Conservation (phyloP, 352 stramenopile species). For the Aphanomyces astaci region DNA sequence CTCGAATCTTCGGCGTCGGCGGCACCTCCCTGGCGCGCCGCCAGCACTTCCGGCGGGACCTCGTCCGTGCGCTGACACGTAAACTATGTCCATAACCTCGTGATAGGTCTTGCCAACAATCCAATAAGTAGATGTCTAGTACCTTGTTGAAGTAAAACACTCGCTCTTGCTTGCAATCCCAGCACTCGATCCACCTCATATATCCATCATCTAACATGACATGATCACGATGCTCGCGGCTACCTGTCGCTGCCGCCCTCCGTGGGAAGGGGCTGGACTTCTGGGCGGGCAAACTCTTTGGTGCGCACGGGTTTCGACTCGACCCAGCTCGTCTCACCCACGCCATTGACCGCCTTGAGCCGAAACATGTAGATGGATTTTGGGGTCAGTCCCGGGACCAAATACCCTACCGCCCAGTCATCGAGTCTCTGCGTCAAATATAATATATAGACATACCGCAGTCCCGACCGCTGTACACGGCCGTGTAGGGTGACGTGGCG, state of each 20-base stretch:
- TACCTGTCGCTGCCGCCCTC: slow-evolving; percentile 29
- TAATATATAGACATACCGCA: slow-evolving; percentile 44
- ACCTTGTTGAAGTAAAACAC: slow-evolving; percentile 86
- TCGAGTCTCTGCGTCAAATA: too few relatives aligned
- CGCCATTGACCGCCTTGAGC: slow-evolving; percentile 55
- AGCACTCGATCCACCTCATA: slow-evolving; percentile 74
- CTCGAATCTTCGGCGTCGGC: slow-evolving; percentile 49
- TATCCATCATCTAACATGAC: background rate
- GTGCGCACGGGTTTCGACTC: slow-evolving; percentile 57
- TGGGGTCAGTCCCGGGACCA: slow-evolving; percentile 38
- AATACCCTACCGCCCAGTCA: slow-evolving; percentile 7
- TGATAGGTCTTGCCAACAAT: background rate
- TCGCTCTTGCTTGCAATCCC: slow-evolving; percentile 74
- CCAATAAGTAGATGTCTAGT: slow-evolving; percentile 5
- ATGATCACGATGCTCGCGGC: slow-evolving; percentile 25
- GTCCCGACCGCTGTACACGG: slow-evolving; percentile 57
- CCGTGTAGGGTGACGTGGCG: slow-evolving; percentile 24
- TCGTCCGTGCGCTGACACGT: slow-evolving; percentile 59
- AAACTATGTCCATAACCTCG: slow-evolving; percentile 24
- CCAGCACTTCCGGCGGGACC: slow-evolving; percentile 42
- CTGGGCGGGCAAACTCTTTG: slow-evolving; percentile 39
- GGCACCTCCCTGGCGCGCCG: slow-evolving; percentile 36
- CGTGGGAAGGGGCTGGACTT: slow-evolving; percentile 57
- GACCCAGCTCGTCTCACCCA: slow-evolving; percentile 51
- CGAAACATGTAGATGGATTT: slow-evolving; percentile 57